Conservation (phyloP, 164 flowering plant genomes). For the Magnolia changhungtana region DNA sequence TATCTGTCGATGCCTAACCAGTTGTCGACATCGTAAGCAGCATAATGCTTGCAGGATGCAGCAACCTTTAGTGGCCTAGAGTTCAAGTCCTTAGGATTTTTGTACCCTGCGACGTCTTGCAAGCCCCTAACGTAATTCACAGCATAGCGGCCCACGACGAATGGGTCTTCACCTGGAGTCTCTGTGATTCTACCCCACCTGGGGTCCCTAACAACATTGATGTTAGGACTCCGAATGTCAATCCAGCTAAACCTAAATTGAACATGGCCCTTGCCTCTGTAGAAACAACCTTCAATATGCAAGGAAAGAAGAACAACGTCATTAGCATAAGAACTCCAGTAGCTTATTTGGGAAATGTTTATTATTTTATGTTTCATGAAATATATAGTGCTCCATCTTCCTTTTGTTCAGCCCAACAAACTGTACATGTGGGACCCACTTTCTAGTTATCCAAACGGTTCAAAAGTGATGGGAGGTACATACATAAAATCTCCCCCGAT, state of each 20-base stretch:
- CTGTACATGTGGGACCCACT: too few species aligned
- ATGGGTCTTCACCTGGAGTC: conserved; percentile 82
- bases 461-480: too few species aligned
- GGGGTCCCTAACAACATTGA: conserved; percentile 72
- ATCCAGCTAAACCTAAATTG: conserved; percentile 68
- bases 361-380: too few species aligned
- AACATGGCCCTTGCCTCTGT: conserved; percentile 85
- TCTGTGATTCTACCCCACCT: conserved; percentile 86
- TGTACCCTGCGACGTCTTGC: conserved; percentile 38
- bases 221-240: conserved; percentile 83
- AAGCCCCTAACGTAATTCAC: conserved; percentile 65
- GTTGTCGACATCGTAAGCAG: conserved; percentile 78
- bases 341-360: too few species aligned
- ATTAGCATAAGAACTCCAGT: too few species aligned
- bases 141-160: conserved; percentile 48
- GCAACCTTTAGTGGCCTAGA: conserved; percentile 59
- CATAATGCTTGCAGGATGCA: conserved; percentile 78
- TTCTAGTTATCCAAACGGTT: too few species aligned
- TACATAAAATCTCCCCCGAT: too few species aligned
- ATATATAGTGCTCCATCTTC: too few species aligned
- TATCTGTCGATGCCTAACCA: conserved; percentile 67
- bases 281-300: conserved; percentile 49
- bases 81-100: background rate
- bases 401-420: too few species aligned
- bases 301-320: too few species aligned